Percentiles rank a stretch among this genome's conserved stretches.
Evolutionary conservation across 306 rosid genomes (phyloP).

Genomic region (Crataegus laevigata): DNA sequence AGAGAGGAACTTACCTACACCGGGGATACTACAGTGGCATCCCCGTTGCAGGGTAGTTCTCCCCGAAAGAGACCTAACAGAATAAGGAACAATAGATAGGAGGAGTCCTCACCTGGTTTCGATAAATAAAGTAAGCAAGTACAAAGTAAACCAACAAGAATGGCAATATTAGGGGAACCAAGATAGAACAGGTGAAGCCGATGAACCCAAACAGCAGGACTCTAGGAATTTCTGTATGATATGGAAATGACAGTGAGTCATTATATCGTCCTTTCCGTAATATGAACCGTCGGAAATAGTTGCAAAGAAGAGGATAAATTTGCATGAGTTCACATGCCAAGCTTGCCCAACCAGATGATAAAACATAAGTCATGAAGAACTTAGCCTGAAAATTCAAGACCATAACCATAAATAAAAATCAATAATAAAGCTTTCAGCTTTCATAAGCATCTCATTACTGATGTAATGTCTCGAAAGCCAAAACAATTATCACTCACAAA

Average conservation of each 20-base stretch:
- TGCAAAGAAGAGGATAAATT: constrained; percentile 53
- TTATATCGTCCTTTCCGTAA: constrained; percentile 8
- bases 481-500: background rate
- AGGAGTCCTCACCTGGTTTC: constrained; percentile 68
- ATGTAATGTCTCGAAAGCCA: too few relatives aligned
- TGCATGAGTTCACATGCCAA: constrained; percentile 81
- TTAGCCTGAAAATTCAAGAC: constrained; percentile 44
- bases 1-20: background rate
- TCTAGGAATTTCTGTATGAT: constrained; percentile 89
- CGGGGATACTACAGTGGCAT: background rate
- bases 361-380: constrained; percentile 80
- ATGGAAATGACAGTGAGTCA: constrained; percentile 55
- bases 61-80: background rate
- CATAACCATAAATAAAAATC: background rate
- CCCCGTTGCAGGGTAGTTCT: background rate
- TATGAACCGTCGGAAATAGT: constrained; percentile 37
- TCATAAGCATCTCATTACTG: background rate
- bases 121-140: constrained; percentile 80
- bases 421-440: background rate
- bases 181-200: constrained; percentile 75
- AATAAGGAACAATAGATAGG: background rate
- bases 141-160: constrained; percentile 70
- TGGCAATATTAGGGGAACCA: constrained; percentile 84
- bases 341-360: constrained; percentile 97
- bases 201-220: constrained; percentile 75